Evolutionary conservation across 2,329 filamentous ascomycete genomes (phyloP), one percentile per base, ranked within the genome.

Genomic region (Colletotrichum musae): DNA sequence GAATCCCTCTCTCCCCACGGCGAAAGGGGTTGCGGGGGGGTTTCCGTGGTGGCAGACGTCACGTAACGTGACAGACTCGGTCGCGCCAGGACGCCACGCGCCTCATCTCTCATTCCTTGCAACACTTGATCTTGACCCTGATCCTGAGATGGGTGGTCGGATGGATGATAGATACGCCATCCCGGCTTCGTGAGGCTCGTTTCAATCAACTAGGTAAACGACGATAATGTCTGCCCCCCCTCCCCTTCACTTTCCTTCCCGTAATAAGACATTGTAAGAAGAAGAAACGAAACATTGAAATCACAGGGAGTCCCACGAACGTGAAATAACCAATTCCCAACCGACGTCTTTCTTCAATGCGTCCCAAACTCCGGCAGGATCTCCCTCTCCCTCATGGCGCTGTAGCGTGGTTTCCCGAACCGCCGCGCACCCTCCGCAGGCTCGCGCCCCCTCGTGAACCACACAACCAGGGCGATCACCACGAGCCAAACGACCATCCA

Each of bases 401-500:
- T 24, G 21, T 24, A 24, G 21, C 3, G 63, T 62, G 63, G 21
- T 24, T 70, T 62, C 18, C 51, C 51, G 21, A 51, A 57, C 26
- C 24, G 18, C 15, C 39, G 21, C 39, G 58, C 43, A 5, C 13
- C 47, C 7, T 41, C 52, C 47, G 47, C 39, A 24, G 59, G 58
- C 16, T 41, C 52, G 15, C 61, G 57, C 61, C 64, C 50, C 54
- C 45, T 66, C 47, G 47, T 45, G 52, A 71, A 52, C 60, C 68
- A 70, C 71, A 68, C 71, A 36, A 64, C 65, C 32, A 73, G 41
- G 16, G 68, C 52, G 28, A 74, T 50, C 4, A 68, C 39, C n/a
- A 61, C 15, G 9, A 71, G 39, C 65, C 71, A 73, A 12, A 67
- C 56, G 16, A 43, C 64, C 26, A 73, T 51, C 70, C 72, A 73